Evolutionary conservation across 164 flowering plant species (phyloP), one percentile per base, ranked within the genome.

Genomic region (Piper betle): DNA sequence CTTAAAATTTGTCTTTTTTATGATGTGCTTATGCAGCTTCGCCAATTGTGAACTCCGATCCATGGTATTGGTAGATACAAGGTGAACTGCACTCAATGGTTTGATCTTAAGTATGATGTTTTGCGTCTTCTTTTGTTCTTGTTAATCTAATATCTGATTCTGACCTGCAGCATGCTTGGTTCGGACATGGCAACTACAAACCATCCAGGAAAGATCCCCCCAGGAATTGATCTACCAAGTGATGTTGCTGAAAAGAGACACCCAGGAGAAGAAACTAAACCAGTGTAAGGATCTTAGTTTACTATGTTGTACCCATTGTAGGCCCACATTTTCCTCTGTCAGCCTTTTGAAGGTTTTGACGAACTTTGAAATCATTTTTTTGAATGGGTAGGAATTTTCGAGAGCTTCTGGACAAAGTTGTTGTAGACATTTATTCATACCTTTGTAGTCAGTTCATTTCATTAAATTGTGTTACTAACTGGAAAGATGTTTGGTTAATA

Each of bases 1-100:
- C 48, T 42, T 11, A 6, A 42, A 6, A 11, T 1, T 42, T 6
- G 46, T 42, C 11, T 6, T 6, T 42, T 42, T 42, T 11, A 11
- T 6, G 9, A 2, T 46, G 10, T 46, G 50, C 50, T 46, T 37
- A 10, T 33, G 65, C 89, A 91, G 97, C 70, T 91, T 91, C 73
- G 80, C 87, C 8, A 91, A 90, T 69, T 87, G 97, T 63, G 95
- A 90, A 70, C 87, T 87, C 39, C 97, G 93, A 1, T 86, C 96
- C 6, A 50, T 91, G 78, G 88, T 91, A 55, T 66, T 91, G 25
- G 79, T 84, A 19, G 84, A 91, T 62, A 82, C 63, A 74, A 60
- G 84, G 97, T 85, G 63, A 79, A 83, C 15, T 2, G 2, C 54
- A 6, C 15, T 12, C 50, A 25, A 25, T 25, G 33, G 33, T 25